These are phyloP conservation scores for Penicillium oxalicum DNA, from an alignment of 2,329 filamentous ascomycete species.

Conservation along the genomic window DNA sequence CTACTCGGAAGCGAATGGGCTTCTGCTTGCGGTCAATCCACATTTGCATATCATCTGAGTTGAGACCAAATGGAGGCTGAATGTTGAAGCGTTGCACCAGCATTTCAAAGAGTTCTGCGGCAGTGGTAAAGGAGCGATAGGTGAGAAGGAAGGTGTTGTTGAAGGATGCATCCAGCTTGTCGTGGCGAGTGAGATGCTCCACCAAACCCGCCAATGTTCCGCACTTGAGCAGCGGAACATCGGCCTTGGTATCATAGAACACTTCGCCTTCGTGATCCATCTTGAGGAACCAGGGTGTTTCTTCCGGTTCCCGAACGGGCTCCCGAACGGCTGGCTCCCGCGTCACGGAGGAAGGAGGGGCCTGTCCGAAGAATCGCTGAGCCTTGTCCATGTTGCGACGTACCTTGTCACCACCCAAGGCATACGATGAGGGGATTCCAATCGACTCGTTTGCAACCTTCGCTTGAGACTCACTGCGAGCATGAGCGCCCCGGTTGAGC, in stretches of 20 bases:
- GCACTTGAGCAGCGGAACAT: constrained; percentile 72
- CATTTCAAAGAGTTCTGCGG: constrained; percentile 84
- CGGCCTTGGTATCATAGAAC: constrained; percentile 77
- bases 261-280: constrained; percentile 86
- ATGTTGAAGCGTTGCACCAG: constrained; percentile 87
- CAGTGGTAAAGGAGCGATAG: constrained; percentile 89
- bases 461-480: constrained; percentile 36
- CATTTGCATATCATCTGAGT: constrained; percentile 66
- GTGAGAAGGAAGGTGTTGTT: constrained; percentile 97
- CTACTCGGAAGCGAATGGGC: constrained; percentile 87
- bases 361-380: constrained; percentile 44
- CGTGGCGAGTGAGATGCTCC: constrained; percentile 90
- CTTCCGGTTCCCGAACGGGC: constrained; percentile 56
- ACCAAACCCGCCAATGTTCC: constrained; percentile 84
- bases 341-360: constrained; percentile 37
- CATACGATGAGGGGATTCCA: constrained; percentile 39
- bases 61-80: constrained; percentile 79
- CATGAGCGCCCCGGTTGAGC: constrained; percentile 19
- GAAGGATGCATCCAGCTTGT: constrained; percentile 89
- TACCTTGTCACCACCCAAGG: constrained; percentile 35
- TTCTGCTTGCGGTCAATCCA: constrained; percentile 97
- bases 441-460: constrained; percentile 36
- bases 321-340: constrained; percentile 32
- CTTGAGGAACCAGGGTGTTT: constrained; percentile 74
- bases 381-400: constrained; percentile 44